Base-by-base conservation (phyloP, 78 protist genomes). In the Speleostelium caveatum region DNA sequence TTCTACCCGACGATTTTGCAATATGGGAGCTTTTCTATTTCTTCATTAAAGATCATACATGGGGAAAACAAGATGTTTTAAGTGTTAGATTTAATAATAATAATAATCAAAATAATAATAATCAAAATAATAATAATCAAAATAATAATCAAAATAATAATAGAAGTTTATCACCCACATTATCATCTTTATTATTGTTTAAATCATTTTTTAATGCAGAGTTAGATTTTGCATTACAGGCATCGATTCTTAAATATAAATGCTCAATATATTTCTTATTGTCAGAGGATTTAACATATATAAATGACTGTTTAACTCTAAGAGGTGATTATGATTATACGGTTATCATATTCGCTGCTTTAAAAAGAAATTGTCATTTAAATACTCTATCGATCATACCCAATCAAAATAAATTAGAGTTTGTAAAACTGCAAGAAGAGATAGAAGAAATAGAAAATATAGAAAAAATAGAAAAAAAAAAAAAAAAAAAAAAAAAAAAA, bases 1-100 rank as follows among this genome's bases (percentile, higher is more conserved):
- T 12, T 32, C 28, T 56, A 3, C 7, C 41, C 1, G 6, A 26
- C 16, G 63, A 72, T 72, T 21, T 51, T 3, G 60, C 30, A 36
- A 24, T 72, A 41, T 72, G 78, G 78, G 51, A 28, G 32, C 14
- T 72, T 3, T 53, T 72, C 33, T 72, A 33, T 33, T 72, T 33
- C 45, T 72, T 72, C 33, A 41, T 72, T 10, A 72, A 72, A 36
- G 78, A 72, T 72, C 60, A 72, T 21, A 2, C 26, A 12, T 19
- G 33, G 21, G 33, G 36, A 4, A 5, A 21, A 19, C 39, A 19
- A 2, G 30, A 24, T 30, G 28, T 61, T 7, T 30, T 61, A 36
- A 68, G 30, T 16, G 24, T 35, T 41, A n/a, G 41, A 41, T 68
- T 66, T 7, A 42, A 36, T 12, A 32, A 10, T 33, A 62, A n/a